Base-by-base conservation (phyloP, 2,329 filamentous ascomycete genomes). In the Mollisia scopiformis region DNA sequence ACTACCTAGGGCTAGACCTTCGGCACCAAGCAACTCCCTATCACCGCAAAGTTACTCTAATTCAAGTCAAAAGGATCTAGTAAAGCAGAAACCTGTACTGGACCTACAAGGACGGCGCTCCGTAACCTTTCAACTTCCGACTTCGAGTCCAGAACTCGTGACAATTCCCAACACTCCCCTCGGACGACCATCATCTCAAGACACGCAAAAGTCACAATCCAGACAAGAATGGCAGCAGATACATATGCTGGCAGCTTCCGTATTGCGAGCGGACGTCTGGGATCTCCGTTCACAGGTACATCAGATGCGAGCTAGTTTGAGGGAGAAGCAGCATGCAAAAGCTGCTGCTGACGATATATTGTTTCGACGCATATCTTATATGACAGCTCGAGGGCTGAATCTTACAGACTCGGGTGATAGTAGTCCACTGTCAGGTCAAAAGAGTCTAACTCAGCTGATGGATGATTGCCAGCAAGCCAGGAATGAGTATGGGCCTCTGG, bases 401-500 rank as follows among this genome's bases (percentile, higher is more conserved):
- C 43, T 47, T 23, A 47, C 41, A 27, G 41, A 25, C 10, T 27
- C 43, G 13, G 28, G 10, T 35, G 31, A 35, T 30, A 13, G 13
- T 1, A 43, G 23, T 39, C 55, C 11, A n/a, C 23, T 35, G 14
- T 21, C 2, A 28, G 52, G 28, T 23, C 39, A 63, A 14, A 58
- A 51, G 33, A 39, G 49, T n/a, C 33, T 63, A 30, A n/a, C 41
- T 19, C 23, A 63, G 11, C 39, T 66, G 2, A 39, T 58, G 31
- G 21, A 60, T 7, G 61, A 56, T 4, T 63, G 52, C 19, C 55
- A 62, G 19, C 3, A 28, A 2, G 49, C 55, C n/a, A 39, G 63
- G 2, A 43, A 64, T 28, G 59, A 58, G 11, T 64, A 62, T 21
- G 65, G 65, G 1, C 63, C 65, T 21, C 43, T 64, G 1, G 62